Conservation (phyloP, 768 basidiomycete species). For the Suillus discolor region DNA sequence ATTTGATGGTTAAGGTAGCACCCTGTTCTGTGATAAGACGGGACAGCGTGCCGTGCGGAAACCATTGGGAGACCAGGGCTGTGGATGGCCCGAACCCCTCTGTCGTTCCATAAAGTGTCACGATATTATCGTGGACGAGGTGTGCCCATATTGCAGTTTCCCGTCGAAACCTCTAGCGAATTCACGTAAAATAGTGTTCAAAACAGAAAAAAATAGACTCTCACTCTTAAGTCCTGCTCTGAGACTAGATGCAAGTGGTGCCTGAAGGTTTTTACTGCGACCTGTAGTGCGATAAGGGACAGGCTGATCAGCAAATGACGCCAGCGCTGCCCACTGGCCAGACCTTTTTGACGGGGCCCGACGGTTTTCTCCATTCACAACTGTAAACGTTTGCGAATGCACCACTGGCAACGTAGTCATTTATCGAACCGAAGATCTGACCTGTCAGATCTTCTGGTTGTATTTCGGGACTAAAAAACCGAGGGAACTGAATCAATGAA, state of each 20-base stretch:
- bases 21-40: constrained; percentile 9
- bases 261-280: constrained; percentile 1
- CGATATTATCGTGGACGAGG: constrained; percentile 20
- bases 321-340: background rate
- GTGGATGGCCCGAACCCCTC: constrained; percentile 16
- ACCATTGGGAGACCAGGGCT: constrained; percentile 22
- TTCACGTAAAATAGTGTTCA: too few relatives aligned
- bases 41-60: constrained; percentile 7
- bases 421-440: background rate
- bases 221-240: background rate
- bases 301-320: background rate
- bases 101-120: constrained; percentile 17
- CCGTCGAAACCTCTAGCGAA: constrained; percentile 16
- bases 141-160: constrained; percentile 21
- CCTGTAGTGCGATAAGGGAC: background rate
- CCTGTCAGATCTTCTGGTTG: background rate
- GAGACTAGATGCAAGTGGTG: too few relatives aligned
- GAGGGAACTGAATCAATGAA: background rate
- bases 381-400: background rate
- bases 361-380: background rate
- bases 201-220: background rate
- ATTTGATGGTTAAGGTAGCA: constrained; percentile 7
- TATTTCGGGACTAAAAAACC: too few relatives aligned
- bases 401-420: background rate
- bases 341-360: background rate